Evolutionary conservation across 2,329 filamentous ascomycete species (phyloP).

Genomic region (Phaeosphaeriaceae sp.): DNA sequence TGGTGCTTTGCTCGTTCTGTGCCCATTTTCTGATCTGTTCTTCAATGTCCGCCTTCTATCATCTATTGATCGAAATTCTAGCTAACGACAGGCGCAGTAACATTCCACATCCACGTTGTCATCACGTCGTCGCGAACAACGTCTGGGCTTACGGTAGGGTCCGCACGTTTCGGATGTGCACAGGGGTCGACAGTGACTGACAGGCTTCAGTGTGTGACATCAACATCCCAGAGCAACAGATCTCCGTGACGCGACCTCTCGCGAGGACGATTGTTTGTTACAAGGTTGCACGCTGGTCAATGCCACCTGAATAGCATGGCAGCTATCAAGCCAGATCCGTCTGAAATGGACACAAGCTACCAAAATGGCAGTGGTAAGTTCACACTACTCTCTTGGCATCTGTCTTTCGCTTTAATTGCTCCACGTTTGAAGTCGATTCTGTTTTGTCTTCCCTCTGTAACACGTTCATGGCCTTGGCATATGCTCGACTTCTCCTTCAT

Average conservation of each 20-base stretch:
- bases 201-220: conserved; percentile 20
- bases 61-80: background rate
- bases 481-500: conserved; percentile 18
- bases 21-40: background rate
- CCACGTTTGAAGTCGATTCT: conserved; percentile 38
- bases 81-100: background rate
- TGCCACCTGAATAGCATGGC: conserved; percentile 44
- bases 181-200: conserved; percentile 32
- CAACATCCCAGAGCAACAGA: conserved; percentile 10
- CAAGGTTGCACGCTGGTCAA: conserved; percentile 26
- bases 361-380: conserved; percentile 46
- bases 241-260: conserved; percentile 15
- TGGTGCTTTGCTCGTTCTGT: background rate
- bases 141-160: background rate
- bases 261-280: conserved; percentile 17
- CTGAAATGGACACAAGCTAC: conserved; percentile 35
- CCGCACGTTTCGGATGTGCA: conserved; percentile 36
- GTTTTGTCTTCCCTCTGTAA: conserved; percentile 41
- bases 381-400: conserved; percentile 22
- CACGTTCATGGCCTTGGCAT: conserved; percentile 33
- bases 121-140: background rate
- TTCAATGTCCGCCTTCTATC: background rate
- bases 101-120: background rate
- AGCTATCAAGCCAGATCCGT: conserved; percentile 42
- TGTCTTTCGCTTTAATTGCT: conserved; percentile 32